Base-by-base conservation (phyloP, 2,329 filamentous ascomycete species). In the Clarireedia monteithiana region DNA sequence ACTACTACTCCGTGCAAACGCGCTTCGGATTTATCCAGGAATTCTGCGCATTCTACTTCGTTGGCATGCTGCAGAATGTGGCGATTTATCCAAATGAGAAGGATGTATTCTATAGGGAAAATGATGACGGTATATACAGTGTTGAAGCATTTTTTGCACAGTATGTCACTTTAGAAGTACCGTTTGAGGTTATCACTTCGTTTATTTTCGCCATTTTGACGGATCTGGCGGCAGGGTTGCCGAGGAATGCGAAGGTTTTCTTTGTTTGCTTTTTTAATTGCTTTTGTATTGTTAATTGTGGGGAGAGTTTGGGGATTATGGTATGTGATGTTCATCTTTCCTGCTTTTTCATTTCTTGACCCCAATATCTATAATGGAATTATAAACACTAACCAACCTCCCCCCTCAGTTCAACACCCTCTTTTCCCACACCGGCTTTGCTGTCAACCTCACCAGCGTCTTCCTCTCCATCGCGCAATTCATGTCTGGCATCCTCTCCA, bases 51-150 rank as follows among this genome's bases (percentile, higher is more conserved):
- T 80, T 88, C 38, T 87, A 88, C 69, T 88, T 88, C 62, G 81
- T 88, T 2, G 87, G 87, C 27, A 89, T 91, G 86, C 76, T 91
- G 12, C 86, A 91, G 68, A 90, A 90, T 64, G 84, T 90, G 4
- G 85, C 86, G 3, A 77, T 88, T 6, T 90, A 90, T 65, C 87
- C 87, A 0, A 74, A 74, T 42, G 87, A 90, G 66, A 77, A 85
- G 4, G 85, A 89, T 56, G 86, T 90, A 0, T 91, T 90, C 68
- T 89, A 90, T 66, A 80, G 84, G 61, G 88, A 91, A 70, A 80
- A 88, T 63, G 85, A 85, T 58, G 88, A 91, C 68, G 79, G 81
- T 6, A 83, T 86, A 2, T 91, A 91, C 66, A 76, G 82, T 4
- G 80, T 85, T 1, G 83, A 87, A 61, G 82, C 85, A 0, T 91